phyloP scores from a whole-genome alignment of 495 filamentous ascomycete species.

The Platismatia glauca region DNA sequence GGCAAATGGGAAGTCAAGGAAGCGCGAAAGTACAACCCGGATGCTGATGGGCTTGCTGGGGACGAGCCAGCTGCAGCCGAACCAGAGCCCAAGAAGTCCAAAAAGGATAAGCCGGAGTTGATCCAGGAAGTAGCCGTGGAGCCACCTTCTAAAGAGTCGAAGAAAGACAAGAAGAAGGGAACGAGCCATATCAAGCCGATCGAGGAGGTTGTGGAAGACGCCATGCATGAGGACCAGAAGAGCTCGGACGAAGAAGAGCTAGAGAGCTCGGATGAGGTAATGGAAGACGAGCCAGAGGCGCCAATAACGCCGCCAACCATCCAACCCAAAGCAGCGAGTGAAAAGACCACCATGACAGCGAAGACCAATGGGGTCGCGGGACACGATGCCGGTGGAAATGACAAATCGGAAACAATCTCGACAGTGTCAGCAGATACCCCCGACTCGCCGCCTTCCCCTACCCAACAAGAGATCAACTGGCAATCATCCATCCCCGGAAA shows the following conservation, averaged over 20 bases:
- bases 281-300: slow-evolving; percentile 11
- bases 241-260: slow-evolving; percentile 41
- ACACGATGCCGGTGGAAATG: slow-evolving; percentile 26
- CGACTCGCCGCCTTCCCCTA: slow-evolving; percentile 25
- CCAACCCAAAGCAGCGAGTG: neutral
- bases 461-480: slow-evolving; percentile 28
- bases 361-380: slow-evolving; percentile 12
- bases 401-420: slow-evolving; percentile 28
- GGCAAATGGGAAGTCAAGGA: slow-evolving; percentile 89
- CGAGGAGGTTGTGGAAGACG: slow-evolving; percentile 35
- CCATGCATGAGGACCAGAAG: slow-evolving; percentile 39
- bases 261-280: slow-evolving; percentile 18
- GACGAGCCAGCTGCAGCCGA: slow-evolving; percentile 53
- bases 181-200: slow-evolving; percentile 32
- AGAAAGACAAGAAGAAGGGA: slow-evolving; percentile 24
- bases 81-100: slow-evolving; percentile 39
- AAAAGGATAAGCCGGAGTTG: slow-evolving; percentile 44
- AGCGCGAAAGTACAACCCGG: slow-evolving; percentile 88
- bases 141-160: slow-evolving; percentile 21
- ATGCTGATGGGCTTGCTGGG: slow-evolving; percentile 75
- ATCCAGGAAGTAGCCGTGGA: slow-evolving; percentile 36
- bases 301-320: neutral
- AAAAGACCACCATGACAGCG: neutral
- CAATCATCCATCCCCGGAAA: slow-evolving; percentile 28
- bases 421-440: slow-evolving; percentile 27